Base-by-base conservation (phyloP, 2,329 filamentous ascomycete genomes). In the Fusarium longipes region DNA sequence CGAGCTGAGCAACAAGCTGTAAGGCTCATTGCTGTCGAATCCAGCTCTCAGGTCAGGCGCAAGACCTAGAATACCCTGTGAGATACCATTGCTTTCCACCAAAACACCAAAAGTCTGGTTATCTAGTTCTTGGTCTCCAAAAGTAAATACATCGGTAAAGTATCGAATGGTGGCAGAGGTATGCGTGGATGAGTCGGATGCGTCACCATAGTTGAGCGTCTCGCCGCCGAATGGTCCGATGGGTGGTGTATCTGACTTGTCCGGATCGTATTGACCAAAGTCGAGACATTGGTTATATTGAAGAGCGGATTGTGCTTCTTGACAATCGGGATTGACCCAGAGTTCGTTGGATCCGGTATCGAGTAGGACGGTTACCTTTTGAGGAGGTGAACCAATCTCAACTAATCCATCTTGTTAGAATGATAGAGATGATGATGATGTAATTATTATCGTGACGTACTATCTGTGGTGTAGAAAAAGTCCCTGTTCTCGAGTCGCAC, bases 331-430 rank as follows among this genome's bases (percentile, higher is more conserved):
- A 60, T 86, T 84, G 40, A 86, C 82, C 84, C 84, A 87, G 9
- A 86, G 79, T 71, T 86, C 83, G 63, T 82, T 82, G 7, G 84
- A 86, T 17, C 84, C 84, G 1, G 83, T 85, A 60, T 85, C 83
- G 54, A 85, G 77, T 35, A 84, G 77, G 33, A 85, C 81, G 12
- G 81, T 79, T 33, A 84, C 74, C 12, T 69, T 75, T 64, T 85
- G 82, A 1, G 75, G 72, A 7, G 80, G 78, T 1, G 75, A 78
- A 27, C 82, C 82, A 25, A 84, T 77, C 25, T 76, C 74, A 38
- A 84, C 82, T 84, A 15, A 53, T 8, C 3, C 12, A 27, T 36
- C 5, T 18, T 14, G 49, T 65, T 45, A 24, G 48, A 59, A 20
- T 3, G 25, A 9, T 6, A 27, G 6, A 5, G 18, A 17, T 30